Conservation (phyloP, 129 eudicot genomes). For the Escallonia herrerae region DNA sequence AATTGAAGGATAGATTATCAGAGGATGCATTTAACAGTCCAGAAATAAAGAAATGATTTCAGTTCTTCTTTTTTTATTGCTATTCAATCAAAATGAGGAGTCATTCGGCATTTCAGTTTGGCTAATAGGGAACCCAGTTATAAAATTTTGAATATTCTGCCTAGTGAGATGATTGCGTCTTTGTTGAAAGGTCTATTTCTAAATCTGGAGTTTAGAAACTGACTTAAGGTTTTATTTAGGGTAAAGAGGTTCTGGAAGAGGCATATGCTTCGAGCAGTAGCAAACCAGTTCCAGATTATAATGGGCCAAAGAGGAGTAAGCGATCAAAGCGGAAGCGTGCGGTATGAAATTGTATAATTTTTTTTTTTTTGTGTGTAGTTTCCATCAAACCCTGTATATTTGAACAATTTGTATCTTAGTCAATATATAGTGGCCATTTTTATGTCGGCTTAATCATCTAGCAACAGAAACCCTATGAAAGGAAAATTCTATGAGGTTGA, state of each 20-base stretch:
- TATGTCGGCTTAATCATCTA: conserved; percentile 25
- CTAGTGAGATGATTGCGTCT: too few species aligned
- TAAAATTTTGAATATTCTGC: too few species aligned
- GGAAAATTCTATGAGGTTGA: too few species aligned
- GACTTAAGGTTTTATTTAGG: conserved; percentile 19
- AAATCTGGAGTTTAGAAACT: conserved; percentile 6
- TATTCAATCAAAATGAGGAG: too few species aligned
- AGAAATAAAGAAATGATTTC: too few species aligned
- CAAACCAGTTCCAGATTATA: conserved; percentile 51
- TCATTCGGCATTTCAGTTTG: background rate
- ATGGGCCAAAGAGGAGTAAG: conserved; percentile 83
- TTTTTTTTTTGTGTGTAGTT: conserved; percentile 42
- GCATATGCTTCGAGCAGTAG: conserved; percentile 57
- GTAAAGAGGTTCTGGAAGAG: conserved; percentile 59
- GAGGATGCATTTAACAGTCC: too few species aligned
- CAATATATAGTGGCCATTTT: conserved; percentile 40
- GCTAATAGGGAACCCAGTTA: background rate
- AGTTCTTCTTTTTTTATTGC: too few species aligned
- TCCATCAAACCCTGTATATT: conserved; percentile 33
- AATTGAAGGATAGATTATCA: too few species aligned
- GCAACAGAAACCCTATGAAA: conserved; percentile 14
- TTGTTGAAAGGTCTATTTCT: background rate
- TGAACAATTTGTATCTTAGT: conserved; percentile 33
- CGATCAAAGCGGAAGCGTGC: conserved; percentile 91
- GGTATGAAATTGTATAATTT: conserved; percentile 53